phyloP scores from a whole-genome alignment of 805 yeast species.

The Yamadazyma akitaensis region DNA sequence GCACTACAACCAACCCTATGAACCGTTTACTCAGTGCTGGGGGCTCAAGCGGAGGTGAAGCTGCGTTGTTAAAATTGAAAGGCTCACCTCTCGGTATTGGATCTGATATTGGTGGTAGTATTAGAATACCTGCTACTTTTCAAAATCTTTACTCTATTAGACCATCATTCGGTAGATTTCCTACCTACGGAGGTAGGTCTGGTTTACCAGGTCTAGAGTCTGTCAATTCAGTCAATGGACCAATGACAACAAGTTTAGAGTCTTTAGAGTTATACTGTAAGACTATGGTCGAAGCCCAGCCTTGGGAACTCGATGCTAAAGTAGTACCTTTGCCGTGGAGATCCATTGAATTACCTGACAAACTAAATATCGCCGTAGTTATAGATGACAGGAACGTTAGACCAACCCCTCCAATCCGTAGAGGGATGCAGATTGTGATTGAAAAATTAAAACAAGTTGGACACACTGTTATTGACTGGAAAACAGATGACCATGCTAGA shows the following conservation, averaged over 20 bases:
- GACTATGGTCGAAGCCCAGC: constrained; percentile 45
- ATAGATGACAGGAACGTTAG: constrained; percentile 65
- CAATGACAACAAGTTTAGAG: constrained; percentile 10
- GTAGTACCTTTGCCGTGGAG: constrained; percentile 54
- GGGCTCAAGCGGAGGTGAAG: constrained; percentile 46
- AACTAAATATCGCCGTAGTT: constrained; percentile 52
- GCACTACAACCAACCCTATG: constrained; percentile 35
- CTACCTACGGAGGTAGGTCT: constrained; percentile 45
- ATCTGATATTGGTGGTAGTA: constrained; percentile 43
- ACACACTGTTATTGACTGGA: constrained; percentile 52
- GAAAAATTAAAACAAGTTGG: constrained; percentile 57
- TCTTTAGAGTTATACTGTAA: constrained; percentile 13
- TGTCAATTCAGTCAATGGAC: constrained; percentile 59
- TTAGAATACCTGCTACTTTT: constrained; percentile 43
- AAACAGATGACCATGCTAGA: constrained; percentile 53
- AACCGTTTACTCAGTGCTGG: constrained; percentile 39
- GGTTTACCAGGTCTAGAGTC: constrained; percentile 63
- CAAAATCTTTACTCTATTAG: constrained; percentile 38
- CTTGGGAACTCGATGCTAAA: constrained; percentile 55
- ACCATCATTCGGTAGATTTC: constrained; percentile 37
- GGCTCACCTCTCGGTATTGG: constrained; percentile 41
- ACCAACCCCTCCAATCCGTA: constrained; percentile 55
- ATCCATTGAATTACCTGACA: constrained; percentile 35
- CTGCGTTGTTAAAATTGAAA: constrained; percentile 39
- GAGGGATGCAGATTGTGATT: constrained; percentile 53